Base-by-base conservation (phyloP, 306 rosid genomes). In the Potentilla sterilis region DNA sequence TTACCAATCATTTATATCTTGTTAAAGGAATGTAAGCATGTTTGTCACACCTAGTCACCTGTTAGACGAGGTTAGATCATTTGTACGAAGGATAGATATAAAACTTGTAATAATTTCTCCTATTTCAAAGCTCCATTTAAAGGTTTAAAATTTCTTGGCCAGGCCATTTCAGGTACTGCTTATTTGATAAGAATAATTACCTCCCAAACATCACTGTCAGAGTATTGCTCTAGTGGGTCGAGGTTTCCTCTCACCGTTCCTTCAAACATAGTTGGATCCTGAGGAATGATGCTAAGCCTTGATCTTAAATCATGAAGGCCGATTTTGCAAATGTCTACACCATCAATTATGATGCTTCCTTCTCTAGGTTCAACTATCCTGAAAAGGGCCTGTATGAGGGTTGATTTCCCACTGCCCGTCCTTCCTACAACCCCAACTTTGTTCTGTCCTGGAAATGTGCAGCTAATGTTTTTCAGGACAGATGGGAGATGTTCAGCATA, bases 391-490 rank as follows among this genome's bases (percentile, higher is more conserved):
- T 94, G 98, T 63, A 95, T 95, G 59, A 95, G 95, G 19, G 98
- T 95, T 67, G 98, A 92, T 83, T 95, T 95, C 69, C 98, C 98
- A 63, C 98, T 95, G 7, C 98, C 98, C 0, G 98, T 95, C 15
- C 98, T 89, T 82, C 98, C 98, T 7, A 94, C 98, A 9, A 94
- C 97, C 13, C 98, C 98, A 7, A 92, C 82, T 81, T 95, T 92
- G 83, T 84, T 92, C 82, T 86, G 80, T 79, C 97, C 98, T 1
- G 98, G 97, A 75, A 95, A 90, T 63, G 97, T 92, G 84, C 98
- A 95, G 42, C 57, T 83, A 65, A 95, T 90, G 84, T 90, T 81
- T 80, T 87, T 95, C 73, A 92, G 49, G 46, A 92, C 97, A 41
- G 86, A 88, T 69, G 98, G 97, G 7, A 95, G 89, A 83, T 95